phyloP scores from a whole-genome alignment of 106 monocot species.

The Dendrobium nobile region DNA sequence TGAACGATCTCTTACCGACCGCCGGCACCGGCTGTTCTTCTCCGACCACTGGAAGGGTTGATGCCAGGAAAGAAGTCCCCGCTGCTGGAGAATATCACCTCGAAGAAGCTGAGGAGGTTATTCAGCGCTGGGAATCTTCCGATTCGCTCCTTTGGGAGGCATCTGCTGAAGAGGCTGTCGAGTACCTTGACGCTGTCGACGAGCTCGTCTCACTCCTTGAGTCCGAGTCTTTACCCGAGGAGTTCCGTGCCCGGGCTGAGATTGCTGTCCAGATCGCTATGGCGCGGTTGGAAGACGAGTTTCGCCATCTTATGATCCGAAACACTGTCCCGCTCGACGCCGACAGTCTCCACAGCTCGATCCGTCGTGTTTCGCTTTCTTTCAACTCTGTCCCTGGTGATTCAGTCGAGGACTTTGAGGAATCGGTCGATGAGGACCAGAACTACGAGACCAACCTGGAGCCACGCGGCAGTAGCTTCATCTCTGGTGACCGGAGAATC shows the following conservation, averaged over 20 bases:
- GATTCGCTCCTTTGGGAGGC: conserved; percentile 45
- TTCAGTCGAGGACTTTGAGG: conserved; percentile 14
- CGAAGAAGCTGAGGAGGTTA: conserved; percentile 25
- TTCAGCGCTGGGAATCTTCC: conserved; percentile 58
- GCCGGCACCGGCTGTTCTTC: conserved; percentile 2
- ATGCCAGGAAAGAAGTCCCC: not conserved
- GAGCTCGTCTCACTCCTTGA: conserved; percentile 37
- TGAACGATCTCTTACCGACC: conserved; percentile 30
- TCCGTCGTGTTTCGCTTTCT: conserved; percentile 18
- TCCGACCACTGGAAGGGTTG: not conserved
- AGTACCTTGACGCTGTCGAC: conserved; percentile 63
- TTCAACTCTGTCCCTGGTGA: conserved; percentile 18
- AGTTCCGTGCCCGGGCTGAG: conserved; percentile 38
- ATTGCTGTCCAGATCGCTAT: conserved; percentile 56
- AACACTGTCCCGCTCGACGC: conserved; percentile 42
- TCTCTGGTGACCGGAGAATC: conserved; percentile 24
- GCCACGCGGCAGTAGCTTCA: not conserved
- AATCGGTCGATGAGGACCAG: conserved; percentile 11
- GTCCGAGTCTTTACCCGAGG: not conserved
- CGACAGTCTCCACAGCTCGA: conserved; percentile 22
- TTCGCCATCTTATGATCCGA: conserved; percentile 50
- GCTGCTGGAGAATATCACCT: conserved; percentile 16
- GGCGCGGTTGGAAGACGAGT: conserved; percentile 72
- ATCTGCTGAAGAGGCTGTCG: conserved; percentile 29
- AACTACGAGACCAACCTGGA: not conserved